Evolutionary conservation across 495 filamentous ascomycete species (phyloP).

Genomic region (Trichoderma orchidacearum): DNA sequence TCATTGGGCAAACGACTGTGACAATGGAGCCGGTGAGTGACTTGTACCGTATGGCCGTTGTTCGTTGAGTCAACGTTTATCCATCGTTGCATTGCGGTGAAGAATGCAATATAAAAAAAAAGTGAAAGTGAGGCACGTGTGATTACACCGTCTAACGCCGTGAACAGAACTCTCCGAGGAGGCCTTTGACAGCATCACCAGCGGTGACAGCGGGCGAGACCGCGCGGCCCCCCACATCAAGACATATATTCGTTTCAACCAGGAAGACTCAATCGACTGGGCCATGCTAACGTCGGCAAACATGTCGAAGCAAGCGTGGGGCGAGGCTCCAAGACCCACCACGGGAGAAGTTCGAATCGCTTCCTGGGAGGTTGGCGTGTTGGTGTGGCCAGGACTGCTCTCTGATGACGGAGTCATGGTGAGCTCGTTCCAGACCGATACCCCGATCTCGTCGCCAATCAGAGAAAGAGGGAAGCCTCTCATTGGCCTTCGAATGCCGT

Average conservation of each 20-base stretch:
- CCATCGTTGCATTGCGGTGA: too few species aligned
- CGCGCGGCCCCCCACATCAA: slow-evolving; percentile 87
- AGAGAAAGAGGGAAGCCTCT: slow-evolving; percentile 11
- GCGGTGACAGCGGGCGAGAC: slow-evolving; percentile 36
- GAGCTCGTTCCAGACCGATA: slow-evolving; percentile 51
- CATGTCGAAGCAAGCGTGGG: slow-evolving; percentile 84
- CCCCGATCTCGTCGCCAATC: slow-evolving; percentile 14
- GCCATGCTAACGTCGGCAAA: slow-evolving; percentile 78
- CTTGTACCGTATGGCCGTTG: too few species aligned
- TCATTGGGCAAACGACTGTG: slow-evolving; percentile 50
- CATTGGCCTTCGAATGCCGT: slow-evolving; percentile 70
- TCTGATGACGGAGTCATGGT: slow-evolving; percentile 44
- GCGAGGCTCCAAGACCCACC: slow-evolving; percentile 35
- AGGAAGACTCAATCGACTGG: slow-evolving; percentile 57
- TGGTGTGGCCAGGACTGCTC: slow-evolving; percentile 71
- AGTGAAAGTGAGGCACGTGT: too few species aligned
- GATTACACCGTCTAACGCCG: neutral
- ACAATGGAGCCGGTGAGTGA: slow-evolving; percentile 21
- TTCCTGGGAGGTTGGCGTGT: slow-evolving; percentile 76
- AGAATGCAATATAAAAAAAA: too few species aligned
- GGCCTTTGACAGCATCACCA: neutral
- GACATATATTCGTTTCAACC: slow-evolving; percentile 65
- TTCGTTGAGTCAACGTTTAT: too few species aligned
- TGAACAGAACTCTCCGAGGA: slow-evolving; percentile 2
- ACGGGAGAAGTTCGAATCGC: slow-evolving; percentile 51